Evolutionary conservation across 139 green algal species (phyloP).

Genomic region (Pseudopediastrum boryanum): DNA sequence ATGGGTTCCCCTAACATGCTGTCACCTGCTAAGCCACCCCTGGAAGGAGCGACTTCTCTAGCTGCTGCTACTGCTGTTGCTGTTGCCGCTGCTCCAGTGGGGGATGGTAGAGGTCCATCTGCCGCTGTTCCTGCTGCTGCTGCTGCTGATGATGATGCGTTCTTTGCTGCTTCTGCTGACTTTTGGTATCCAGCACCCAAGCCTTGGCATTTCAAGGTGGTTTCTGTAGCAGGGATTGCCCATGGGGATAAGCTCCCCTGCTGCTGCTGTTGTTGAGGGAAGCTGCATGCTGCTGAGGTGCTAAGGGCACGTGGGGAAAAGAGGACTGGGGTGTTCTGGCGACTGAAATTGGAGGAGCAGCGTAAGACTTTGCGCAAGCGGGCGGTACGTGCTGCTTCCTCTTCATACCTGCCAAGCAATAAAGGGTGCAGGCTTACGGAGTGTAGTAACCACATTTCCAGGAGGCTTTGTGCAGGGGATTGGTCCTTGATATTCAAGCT

Average conservation of each 20-base stretch:
- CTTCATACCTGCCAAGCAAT: slow-evolving; percentile 15
- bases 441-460: neutral
- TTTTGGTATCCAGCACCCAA: neutral
- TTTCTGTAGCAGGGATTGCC: neutral
- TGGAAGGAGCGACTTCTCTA: slow-evolving; percentile 11
- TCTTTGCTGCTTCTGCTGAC: neutral
- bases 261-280: neutral
- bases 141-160: slow-evolving; percentile 1
- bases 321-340: no score
- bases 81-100: slow-evolving; percentile 23
- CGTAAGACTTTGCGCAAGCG: slow-evolving; percentile 26
- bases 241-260: neutral
- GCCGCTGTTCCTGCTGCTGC: neutral
- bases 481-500: neutral
- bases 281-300: neutral
- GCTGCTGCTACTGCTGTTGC: neutral
- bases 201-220: neutral
- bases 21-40: neutral
- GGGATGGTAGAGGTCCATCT: neutral
- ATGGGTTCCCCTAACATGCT: neutral
- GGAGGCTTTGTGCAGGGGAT: neutral
- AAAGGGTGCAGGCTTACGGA: neutral
- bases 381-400: slow-evolving; percentile 22
- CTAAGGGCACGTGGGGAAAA: no score
- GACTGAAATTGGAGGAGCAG: neutral